Conservation (phyloP, 177 flowering plant genomes). For the Vitis hybrid region DNA sequence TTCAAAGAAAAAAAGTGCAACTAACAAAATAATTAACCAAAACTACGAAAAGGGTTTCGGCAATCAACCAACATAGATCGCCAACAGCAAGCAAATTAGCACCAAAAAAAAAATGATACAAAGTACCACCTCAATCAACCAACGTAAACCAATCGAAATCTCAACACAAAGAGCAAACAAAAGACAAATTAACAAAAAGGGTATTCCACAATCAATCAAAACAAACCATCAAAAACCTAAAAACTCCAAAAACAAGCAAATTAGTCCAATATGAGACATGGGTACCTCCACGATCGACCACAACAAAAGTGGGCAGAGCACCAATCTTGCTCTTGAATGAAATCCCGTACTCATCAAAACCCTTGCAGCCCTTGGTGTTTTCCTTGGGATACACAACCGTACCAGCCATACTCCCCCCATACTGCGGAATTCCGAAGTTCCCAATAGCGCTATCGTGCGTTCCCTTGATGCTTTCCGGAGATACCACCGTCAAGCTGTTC, state of each 20-base stretch:
- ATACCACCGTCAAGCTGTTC: slow-evolving; percentile 82
- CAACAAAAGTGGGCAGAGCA: slow-evolving; percentile 68
- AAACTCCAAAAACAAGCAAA: background rate
- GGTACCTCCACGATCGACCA: slow-evolving; percentile 94
- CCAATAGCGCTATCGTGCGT: slow-evolving; percentile 89
- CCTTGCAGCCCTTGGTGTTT: slow-evolving; percentile 74
- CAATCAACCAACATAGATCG: background rate
- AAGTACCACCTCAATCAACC: too few relatives aligned
- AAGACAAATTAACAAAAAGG: too few relatives aligned
- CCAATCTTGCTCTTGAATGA: slow-evolving; percentile 76
- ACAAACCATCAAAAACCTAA: too few relatives aligned
- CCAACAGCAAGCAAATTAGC: background rate
- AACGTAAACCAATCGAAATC: too few relatives aligned
- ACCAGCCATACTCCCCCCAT: slow-evolving; percentile 95
- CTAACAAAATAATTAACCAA: background rate
- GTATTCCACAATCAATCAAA: too few relatives aligned
- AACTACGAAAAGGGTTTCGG: background rate
- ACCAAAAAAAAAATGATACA: background rate
- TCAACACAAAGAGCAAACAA: too few relatives aligned
- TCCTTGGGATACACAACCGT: slow-evolving; percentile 70
- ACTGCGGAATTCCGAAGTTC: slow-evolving; percentile 91
- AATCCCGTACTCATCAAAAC: slow-evolving; percentile 45
- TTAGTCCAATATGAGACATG: background rate
- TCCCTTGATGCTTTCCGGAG: slow-evolving; percentile 81
- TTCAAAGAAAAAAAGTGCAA: background rate